phyloP scores from a whole-genome alignment of 345 rosid species.

The Garcia nutans region DNA sequence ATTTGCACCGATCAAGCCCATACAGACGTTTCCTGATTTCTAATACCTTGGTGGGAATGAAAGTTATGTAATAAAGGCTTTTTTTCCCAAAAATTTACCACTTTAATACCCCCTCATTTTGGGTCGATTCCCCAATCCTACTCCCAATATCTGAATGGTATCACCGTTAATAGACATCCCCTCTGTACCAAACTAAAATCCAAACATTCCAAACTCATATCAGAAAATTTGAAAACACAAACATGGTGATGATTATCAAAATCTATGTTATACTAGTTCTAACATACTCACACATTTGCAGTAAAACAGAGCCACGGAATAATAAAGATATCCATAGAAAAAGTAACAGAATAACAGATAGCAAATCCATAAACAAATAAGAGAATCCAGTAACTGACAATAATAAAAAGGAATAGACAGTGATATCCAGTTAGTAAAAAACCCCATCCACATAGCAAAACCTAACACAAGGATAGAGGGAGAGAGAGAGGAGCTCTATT shows the following conservation, averaged over 20 bases:
- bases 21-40: background rate
- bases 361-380: too few relatives aligned
- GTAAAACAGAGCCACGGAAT: background rate
- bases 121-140: background rate
- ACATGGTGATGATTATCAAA: background rate
- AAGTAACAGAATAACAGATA: too few relatives aligned
- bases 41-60: background rate
- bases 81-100: too few relatives aligned
- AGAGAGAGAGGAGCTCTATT: background rate
- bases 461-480: background rate
- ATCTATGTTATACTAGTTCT: background rate
- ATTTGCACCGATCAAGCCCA: too few relatives aligned
- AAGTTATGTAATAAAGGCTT: background rate
- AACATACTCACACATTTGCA: background rate
- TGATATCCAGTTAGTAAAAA: background rate
- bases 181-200: background rate
- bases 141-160: background rate
- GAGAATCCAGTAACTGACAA: background rate
- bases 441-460: background rate
- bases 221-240: background rate
- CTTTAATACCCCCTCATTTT: background rate
- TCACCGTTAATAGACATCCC: background rate
- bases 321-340: too few relatives aligned
- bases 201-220: background rate
- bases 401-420: background rate